Base-by-base conservation (phyloP, 805 yeast species). In the Spathaspora boniae region DNA sequence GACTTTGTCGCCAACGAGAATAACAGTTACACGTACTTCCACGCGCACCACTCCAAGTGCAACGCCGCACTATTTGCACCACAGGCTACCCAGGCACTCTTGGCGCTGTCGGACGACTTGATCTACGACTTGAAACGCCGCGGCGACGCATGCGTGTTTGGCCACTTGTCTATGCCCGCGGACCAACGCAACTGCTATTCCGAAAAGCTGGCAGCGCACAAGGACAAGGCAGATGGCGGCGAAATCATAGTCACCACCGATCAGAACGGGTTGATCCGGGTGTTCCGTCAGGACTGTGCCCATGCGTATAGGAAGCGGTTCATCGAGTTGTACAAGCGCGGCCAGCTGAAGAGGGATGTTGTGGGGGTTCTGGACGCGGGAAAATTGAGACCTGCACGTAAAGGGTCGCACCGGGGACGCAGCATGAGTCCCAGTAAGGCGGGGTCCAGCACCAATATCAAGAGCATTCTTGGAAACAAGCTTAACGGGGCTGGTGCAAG, bases 41-140 rank as follows among this genome's bases (percentile, higher is more conserved):
- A 83, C 60, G 86, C 93, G 0, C 88, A 85, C 56, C 79, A 77
- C 50, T 62, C 80, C 1, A 72, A 76, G 23, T 85, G 87, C 22
- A 88, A 91, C 27, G 78, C 74, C 25, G 89, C 95, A 0, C 49
- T 78, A 0, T 76, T 87, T 59, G 96, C 94, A 1, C 96, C 96
- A 0, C 61, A 73, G 14, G 65, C 67, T 4, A 82, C 95, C 0
- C 67, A 74, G 32, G 78, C 76, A 43, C 61, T 81, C 9, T 56
- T 89, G 26, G 80, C 82, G 30, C 62, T 80, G 26, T 82, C 95
- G 1, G 84, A 84, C 50, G 97, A 88, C 56, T 76, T 84, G 7
- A 76, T 89, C 4, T 86, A 74, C 56, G 95, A 86, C 41, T 53
- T 85, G 34, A 47, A 51, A 12, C 58, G 49, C 33, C 43, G 65